Conservation (phyloP, 345 rosid genomes). For the Gossypium ekmanianum region DNA sequence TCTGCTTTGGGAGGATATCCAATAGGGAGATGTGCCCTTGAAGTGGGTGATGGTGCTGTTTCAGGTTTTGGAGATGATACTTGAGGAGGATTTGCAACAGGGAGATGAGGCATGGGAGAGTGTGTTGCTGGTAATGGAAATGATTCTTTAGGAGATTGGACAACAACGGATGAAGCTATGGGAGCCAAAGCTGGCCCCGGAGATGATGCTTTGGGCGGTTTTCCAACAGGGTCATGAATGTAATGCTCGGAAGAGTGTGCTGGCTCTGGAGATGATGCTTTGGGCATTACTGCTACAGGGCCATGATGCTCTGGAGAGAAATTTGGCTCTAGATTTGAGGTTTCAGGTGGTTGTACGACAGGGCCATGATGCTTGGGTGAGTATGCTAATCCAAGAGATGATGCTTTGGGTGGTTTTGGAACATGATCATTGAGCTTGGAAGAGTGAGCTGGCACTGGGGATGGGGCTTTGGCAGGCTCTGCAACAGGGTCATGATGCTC, state of each 20-base stretch:
- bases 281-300: not conserved
- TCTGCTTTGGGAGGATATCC: not conserved
- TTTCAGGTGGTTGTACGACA: not conserved
- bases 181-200: not conserved
- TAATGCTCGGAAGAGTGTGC: not conserved
- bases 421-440: not conserved
- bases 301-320: not conserved
- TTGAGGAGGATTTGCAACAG: not conserved
- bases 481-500: too few species aligned
- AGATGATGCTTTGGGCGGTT: not conserved
- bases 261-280: not conserved
- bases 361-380: not conserved
- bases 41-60: not conserved
- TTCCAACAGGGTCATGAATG: not conserved
- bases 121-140: not conserved
- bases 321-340: not conserved
- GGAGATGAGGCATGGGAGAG: not conserved
- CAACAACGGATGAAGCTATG: not conserved
- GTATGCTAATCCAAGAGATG: too few species aligned
- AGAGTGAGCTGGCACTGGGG: not conserved
- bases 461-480: not conserved
- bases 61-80: not conserved
- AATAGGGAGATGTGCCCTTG: not conserved
- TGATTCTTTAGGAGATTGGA: not conserved
- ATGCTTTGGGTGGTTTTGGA: not conserved